Conservation (phyloP, 495 filamentous ascomycete genomes). For the Hyaloscypha variabilis region DNA sequence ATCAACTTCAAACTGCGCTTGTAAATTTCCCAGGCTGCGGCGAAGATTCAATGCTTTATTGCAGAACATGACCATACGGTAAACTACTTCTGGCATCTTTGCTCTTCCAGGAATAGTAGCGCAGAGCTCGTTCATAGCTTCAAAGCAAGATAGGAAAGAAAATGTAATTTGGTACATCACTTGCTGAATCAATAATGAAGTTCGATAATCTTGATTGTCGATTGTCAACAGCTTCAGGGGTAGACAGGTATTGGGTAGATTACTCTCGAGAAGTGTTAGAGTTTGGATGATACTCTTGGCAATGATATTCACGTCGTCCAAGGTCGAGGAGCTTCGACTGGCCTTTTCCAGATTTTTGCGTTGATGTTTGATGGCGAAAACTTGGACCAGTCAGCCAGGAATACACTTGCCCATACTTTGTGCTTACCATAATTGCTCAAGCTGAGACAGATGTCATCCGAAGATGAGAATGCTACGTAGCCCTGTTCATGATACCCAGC, state of each 20-base stretch:
- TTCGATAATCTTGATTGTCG: constrained; percentile 12
- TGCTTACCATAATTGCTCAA: constrained; percentile 26
- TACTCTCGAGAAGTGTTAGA: constrained; percentile 17
- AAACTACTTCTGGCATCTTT: constrained; percentile 36
- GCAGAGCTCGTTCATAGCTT: constrained; percentile 40
- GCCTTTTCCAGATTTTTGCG: constrained; percentile 29
- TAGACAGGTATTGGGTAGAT: constrained; percentile 18
- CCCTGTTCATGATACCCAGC: not conserved
- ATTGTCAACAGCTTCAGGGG: constrained; percentile 13
- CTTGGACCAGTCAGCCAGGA: constrained; percentile 13
- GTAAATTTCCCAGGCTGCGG: constrained; percentile 33
- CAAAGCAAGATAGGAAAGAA: constrained; percentile 20
- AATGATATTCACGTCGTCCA: constrained; percentile 18
- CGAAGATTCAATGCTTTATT: constrained; percentile 40
- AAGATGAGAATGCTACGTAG: not conserved
- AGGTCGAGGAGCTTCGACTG: constrained; percentile 10
- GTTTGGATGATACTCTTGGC: constrained; percentile 2
- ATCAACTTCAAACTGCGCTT: constrained; percentile 20
- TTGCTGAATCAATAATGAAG: constrained; percentile 17
- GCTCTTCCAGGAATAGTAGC: constrained; percentile 19
- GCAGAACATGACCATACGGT: constrained; percentile 46
- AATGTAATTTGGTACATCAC: constrained; percentile 23
- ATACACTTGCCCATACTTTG: not conserved
- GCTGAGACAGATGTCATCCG: not conserved
- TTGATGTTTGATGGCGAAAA: constrained; percentile 7